These are phyloP conservation scores for Trichosporon sp. DNA, from an alignment of 1,284 basidiomycete species.

Conservation along the genomic window DNA sequence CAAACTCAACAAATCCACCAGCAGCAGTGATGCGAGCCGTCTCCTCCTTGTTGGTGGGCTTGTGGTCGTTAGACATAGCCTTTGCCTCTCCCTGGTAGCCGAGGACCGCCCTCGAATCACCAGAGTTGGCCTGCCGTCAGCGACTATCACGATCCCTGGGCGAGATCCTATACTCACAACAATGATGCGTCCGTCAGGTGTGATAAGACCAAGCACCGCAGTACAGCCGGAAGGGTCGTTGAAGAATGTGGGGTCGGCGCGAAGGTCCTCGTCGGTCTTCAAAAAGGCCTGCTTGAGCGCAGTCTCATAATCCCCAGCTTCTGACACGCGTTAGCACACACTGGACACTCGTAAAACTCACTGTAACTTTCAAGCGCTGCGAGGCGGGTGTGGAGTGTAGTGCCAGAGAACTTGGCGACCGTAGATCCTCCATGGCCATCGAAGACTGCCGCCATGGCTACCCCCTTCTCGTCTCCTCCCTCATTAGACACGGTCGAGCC, in stretches of 20 bases:
- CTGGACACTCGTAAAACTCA: constrained; percentile 20
- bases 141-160: not conserved
- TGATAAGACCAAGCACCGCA: constrained; percentile 81
- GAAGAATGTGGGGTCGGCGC: constrained; percentile 76
- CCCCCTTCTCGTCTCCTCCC: constrained; percentile 55
- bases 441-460: constrained; percentile 89
- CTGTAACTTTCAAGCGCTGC: constrained; percentile 66
- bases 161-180: constrained; percentile 59
- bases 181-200: constrained; percentile 64
- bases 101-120: constrained; percentile 92
- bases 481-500: constrained; percentile 47
- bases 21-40: constrained; percentile 79
- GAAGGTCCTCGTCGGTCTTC: constrained; percentile 88
- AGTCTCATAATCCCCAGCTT: constrained; percentile 61
- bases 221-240: constrained; percentile 96
- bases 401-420: constrained; percentile 85
- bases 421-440: constrained; percentile 94
- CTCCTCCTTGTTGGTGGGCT: constrained; percentile 85
- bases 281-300: constrained; percentile 87
- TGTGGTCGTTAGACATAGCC: constrained; percentile 90
- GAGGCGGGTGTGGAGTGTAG: constrained; percentile 79
- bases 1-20: constrained; percentile 97
- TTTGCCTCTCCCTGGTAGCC: constrained; percentile 78
- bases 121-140: constrained; percentile 80
- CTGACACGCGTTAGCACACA: constrained; percentile 16